Evolutionary conservation across 2,329 filamentous ascomycete genomes (phyloP).

Genomic region (Fusarium protoensiforme): DNA sequence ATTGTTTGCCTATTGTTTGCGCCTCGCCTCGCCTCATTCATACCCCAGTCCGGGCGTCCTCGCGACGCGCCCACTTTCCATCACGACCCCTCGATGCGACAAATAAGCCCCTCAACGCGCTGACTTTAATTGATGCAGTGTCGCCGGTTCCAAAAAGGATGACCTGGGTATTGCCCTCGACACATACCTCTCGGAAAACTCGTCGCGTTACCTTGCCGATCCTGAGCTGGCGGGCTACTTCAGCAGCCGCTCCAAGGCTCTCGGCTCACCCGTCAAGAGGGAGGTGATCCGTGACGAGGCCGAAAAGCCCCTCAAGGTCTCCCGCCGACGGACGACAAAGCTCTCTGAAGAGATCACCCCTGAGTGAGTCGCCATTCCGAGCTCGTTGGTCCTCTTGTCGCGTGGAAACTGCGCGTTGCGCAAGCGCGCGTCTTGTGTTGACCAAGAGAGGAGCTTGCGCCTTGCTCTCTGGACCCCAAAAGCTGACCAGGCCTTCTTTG

Average conservation of each 20-base stretch:
- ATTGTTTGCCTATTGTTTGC: constrained; percentile 28
- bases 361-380: constrained; percentile 53
- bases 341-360: constrained; percentile 57
- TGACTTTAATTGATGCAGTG: constrained; percentile 58
- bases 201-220: constrained; percentile 71
- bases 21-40: constrained; percentile 4
- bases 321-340: constrained; percentile 59
- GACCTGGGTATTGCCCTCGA: constrained; percentile 84
- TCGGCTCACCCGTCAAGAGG: constrained; percentile 71
- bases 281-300: constrained; percentile 54
- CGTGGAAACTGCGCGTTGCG: constrained; percentile 19
- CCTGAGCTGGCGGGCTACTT: constrained; percentile 79
- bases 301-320: constrained; percentile 55
- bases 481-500: constrained; percentile 25
- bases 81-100: constrained; percentile 18
- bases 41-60: constrained; percentile 21
- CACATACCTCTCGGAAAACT: constrained; percentile 76
- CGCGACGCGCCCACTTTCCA: constrained; percentile 32
- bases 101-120: constrained; percentile 6
- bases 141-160: constrained; percentile 77
- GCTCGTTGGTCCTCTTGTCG: constrained; percentile 8
- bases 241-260: constrained; percentile 69
- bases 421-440: constrained; percentile 9
- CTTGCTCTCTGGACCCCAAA: background rate
- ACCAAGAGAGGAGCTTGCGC: constrained; percentile 5